A percentile compares a stretch with the other conserved stretches of the same genome.
phyloP scores from a whole-genome alignment of 179 eudicot species.

The Silene coronaria region DNA sequence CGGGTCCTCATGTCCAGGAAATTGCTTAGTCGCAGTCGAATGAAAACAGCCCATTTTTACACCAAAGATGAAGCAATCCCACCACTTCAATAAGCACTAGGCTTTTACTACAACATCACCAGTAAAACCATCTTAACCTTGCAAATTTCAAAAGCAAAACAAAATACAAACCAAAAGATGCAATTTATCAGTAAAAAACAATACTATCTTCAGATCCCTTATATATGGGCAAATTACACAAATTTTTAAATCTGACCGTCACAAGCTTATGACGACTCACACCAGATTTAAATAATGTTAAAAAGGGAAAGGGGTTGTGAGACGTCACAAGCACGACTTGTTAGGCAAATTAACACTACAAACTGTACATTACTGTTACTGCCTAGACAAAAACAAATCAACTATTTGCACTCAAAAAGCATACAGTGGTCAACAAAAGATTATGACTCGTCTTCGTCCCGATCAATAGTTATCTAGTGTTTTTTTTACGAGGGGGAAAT shows the following conservation, averaged over 20 bases:
- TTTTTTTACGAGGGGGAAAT: background rate
- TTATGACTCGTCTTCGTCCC: background rate
- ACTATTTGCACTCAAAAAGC: background rate
- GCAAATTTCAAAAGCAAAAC: constrained; percentile 29
- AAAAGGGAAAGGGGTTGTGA: too few species aligned
- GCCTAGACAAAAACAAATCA: background rate
- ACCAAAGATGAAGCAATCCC: constrained; percentile 31
- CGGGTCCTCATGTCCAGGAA: constrained; percentile 75
- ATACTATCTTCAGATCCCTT: background rate
- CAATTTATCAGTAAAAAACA: constrained; percentile 24
- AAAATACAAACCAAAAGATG: constrained; percentile 24
- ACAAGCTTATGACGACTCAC: too few species aligned
- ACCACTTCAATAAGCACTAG: constrained; percentile 30
- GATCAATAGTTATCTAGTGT: background rate
- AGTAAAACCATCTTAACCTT: constrained; percentile 61
- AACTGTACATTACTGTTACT: background rate
- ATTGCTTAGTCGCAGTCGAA: constrained; percentile 49
- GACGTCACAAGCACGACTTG: too few species aligned
- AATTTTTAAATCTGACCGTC: too few species aligned
- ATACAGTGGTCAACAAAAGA: constrained; percentile 3
- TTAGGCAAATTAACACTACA: background rate
- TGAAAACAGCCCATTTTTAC: constrained; percentile 75
- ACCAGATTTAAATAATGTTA: too few species aligned
- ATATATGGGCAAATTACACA: background rate
- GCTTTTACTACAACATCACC: constrained; percentile 47